Base-by-base conservation (phyloP, 208 protist species). In the Lotmaria passim region DNA sequence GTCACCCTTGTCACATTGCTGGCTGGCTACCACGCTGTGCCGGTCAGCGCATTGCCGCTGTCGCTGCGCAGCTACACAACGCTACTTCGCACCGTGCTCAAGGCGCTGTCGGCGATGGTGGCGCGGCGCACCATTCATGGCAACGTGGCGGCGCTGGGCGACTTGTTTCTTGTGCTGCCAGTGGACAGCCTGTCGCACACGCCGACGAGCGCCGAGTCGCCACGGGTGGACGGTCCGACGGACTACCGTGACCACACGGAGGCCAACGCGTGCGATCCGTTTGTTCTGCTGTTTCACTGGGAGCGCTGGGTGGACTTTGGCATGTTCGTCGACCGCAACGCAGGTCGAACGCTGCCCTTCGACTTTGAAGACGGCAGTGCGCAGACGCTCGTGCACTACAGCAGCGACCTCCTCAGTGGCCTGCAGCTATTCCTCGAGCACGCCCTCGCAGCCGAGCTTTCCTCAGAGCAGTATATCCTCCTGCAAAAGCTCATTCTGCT, bases 311-410 rank as follows among this genome's bases (percentile, higher is more conserved):
- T 94, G 19, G 91, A 96, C 75, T 96, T 96, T 61, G 85, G 83
- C 75, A 93, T 96, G 87, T 96, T 92, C 78, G 73, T 85, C 12
- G 91, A 96, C 66, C 88, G 91, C 67, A 86, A 90, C 59, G 91
- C 81, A 0, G 91, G 91, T 19, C 88, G 89, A 15, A 93, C 77
- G 15, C 74, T 96, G 36, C 82, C 85, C 0, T 85, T 89, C 43
- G 76, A 91, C 38, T 70, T 75, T 17, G 69, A 90, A 41, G 84
- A 86, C 44, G 74, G 69, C 36, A 41, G 51, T 3, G 30, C 51
- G 12, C 34, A 56, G 57, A 64, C 78, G 21, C 59, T 81, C 17
- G 56, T 90, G n/a, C 81, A 68, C 43, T 78, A 90, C 41, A 79
- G 87, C 46, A 85, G 69, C 6, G 91, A 96, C 61, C 36, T 96